Percentiles rank a stretch among this genome's conserved stretches.
phyloP scores from a whole-genome alignment of 257 asterid genomes.

The Jaltomata sinuosa region DNA sequence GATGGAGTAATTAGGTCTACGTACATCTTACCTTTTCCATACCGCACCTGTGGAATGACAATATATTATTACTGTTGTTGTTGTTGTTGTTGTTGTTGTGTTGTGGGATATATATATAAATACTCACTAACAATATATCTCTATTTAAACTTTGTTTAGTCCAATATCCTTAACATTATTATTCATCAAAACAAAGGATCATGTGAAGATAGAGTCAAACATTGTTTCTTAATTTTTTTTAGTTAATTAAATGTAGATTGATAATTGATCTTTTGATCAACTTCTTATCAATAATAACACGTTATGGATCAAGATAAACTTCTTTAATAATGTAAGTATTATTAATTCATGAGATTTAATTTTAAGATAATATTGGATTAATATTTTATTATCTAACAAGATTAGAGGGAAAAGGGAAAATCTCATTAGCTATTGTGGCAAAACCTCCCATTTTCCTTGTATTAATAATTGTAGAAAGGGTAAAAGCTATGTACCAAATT shows the following conservation, averaged over 20 bases:
- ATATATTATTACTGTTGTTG: too few species aligned
- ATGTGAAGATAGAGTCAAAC: neutral
- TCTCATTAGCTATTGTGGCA: neutral
- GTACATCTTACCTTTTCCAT: too few species aligned
- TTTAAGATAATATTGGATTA: neutral
- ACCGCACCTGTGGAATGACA: neutral
- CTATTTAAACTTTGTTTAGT: neutral
- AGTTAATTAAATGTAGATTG: neutral
- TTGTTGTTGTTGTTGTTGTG: neutral
- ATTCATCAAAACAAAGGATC: neutral
- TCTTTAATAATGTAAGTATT: neutral
- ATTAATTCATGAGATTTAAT: neutral
- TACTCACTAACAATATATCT: neutral
- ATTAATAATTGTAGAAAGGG: neutral
- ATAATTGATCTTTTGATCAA: neutral
- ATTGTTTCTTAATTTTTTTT: neutral
- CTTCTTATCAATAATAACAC: neutral
- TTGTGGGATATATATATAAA: neutral
- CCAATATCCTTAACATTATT: neutral
- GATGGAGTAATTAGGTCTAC: too few species aligned
- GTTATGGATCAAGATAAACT: neutral
- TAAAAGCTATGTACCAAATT: neutral
- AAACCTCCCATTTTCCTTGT: neutral
- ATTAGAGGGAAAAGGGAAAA: neutral
- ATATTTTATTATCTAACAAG: neutral